A percentile compares a stretch with the other conserved stretches of the same genome.
Evolutionary conservation across 2,329 filamentous ascomycete genomes (phyloP).

Genomic region (Camptophora hylomeconis): DNA sequence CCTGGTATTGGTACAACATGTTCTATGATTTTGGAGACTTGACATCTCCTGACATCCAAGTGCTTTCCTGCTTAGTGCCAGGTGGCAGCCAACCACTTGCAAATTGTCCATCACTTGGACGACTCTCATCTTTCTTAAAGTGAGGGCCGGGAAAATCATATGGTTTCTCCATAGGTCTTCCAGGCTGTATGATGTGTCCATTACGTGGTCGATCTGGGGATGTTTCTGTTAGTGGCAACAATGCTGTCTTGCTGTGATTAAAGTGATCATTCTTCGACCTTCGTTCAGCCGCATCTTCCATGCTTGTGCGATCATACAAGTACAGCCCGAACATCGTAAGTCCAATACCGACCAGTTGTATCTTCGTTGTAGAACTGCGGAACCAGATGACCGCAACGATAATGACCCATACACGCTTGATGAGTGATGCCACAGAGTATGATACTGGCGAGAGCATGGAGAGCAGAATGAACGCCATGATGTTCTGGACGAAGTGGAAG

Average conservation of each 20-base stretch:
- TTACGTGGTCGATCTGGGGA: conserved; percentile 23
- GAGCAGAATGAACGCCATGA: conserved; percentile 81
- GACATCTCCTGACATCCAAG: conserved; percentile 52
- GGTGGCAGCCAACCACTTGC: conserved; percentile 52
- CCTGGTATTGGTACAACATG: conserved; percentile 10
- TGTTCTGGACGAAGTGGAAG: conserved; percentile 93
- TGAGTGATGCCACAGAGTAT: conserved; percentile 87
- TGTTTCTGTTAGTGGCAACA: conserved; percentile 54
- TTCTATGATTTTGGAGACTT: conserved; percentile 15
- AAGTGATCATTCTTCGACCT: conserved; percentile 53
- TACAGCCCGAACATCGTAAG: conserved; percentile 89
- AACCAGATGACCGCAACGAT: conserved; percentile 94
- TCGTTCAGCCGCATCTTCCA: conserved; percentile 76
- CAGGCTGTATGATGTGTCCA: conserved; percentile 14
- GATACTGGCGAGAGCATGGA: conserved; percentile 93
- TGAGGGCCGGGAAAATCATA: conserved; percentile 14
- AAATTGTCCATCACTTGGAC: too few species aligned
- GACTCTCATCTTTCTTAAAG: conserved; percentile 32
- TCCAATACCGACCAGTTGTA: conserved; percentile 73
- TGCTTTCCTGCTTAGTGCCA: conserved; percentile 75
- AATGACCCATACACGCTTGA: conserved; percentile 96
- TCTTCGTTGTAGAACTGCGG: conserved; percentile 67
- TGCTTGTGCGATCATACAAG: conserved; percentile 84
- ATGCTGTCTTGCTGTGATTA: conserved; percentile 42
- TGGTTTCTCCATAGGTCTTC: conserved; percentile 24